Evolutionary conservation across 2,329 filamentous ascomycete genomes (phyloP), one percentile per base, ranked within the genome.

Genomic region (Diaporthe caulivora): DNA sequence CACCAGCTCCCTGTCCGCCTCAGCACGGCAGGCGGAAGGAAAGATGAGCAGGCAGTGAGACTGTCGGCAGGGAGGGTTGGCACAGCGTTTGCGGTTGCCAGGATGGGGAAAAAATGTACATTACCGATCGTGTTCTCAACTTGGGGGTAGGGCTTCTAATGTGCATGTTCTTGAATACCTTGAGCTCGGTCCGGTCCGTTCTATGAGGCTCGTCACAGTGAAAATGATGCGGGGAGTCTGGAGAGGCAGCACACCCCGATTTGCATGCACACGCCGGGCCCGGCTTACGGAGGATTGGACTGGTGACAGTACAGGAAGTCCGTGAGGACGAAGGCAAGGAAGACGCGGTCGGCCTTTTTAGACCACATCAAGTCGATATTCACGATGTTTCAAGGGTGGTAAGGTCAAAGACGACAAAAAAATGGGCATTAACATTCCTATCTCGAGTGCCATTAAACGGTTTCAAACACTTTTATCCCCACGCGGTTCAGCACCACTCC

Each of bases 101-200:
- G 37, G 34, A 60, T 13, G 37, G 42, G 34, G 11, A 24, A 37
- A 24, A 37, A 31, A n/a, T 73, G 72, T 73, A 73, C 47, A 70
- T 62, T 64, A 73, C 17, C n/a, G 55, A 58, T 49, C 40, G 21
- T 37, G 47, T 51, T 70, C 58, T 40, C 24, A 55, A 24, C n/a
- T n/a, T n/a, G 34, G 49, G 54, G 64, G 65, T 49, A 57, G 64
- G 54, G 60, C 64, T 73, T 51, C 58, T 70, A 55, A 73, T 71
- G 69, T 73, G 65, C 65, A 70, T 70, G 40, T 70, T 73, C 58
- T 67, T 73, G 65, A 62, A 65, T 69, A 72, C 42, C 62, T 69
- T 13, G 53, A 26, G 40, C 37, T 47, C 34, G 60, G 29, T 49
- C 37, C 26, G 42, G 53, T 34, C 68, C 42, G 21, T 21, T 26